A percentile compares a stretch with the other conserved stretches of the same genome.
Conservation (phyloP, 768 basidiomycete species). For the Mycena latifolia region DNA sequence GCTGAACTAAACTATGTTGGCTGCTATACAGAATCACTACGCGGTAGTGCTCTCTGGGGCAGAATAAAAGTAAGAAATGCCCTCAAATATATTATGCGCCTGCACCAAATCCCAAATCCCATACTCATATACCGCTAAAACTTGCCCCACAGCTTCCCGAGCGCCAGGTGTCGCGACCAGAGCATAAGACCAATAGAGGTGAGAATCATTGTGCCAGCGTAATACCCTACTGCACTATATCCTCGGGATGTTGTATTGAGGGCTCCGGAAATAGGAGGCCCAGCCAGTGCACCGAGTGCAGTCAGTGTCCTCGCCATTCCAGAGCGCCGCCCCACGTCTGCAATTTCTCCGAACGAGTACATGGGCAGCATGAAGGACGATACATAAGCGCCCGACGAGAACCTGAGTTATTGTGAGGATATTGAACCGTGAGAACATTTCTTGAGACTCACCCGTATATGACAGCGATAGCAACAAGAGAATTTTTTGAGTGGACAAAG, state of each 20-base stretch:
- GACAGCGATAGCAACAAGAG: constrained; percentile 66
- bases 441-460: constrained; percentile 74
- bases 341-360: constrained; percentile 68
- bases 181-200: constrained; percentile 57
- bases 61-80: too few species aligned
- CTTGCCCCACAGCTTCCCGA: constrained; percentile 55
- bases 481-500: constrained; percentile 58
- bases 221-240: constrained; percentile 67
- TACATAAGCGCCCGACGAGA: constrained; percentile 73
- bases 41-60: too few species aligned
- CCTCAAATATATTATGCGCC: too few species aligned
- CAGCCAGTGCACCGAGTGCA: constrained; percentile 73
- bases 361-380: constrained; percentile 69
- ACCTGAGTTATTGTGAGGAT: constrained; percentile 50
- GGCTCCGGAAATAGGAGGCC: constrained; percentile 81
- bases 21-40: too few species aligned
- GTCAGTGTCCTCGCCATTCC: constrained; percentile 76
- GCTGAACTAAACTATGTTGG: too few species aligned
- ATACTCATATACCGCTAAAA: too few species aligned
- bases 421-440: not conserved
- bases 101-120: too few species aligned
- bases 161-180: constrained; percentile 53
- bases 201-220: constrained; percentile 55
- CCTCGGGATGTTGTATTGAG: constrained; percentile 66
- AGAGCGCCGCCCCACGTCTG: constrained; percentile 72